phyloP scores from a whole-genome alignment of 495 filamentous ascomycete genomes.

The Cercophora newfieldiana region DNA sequence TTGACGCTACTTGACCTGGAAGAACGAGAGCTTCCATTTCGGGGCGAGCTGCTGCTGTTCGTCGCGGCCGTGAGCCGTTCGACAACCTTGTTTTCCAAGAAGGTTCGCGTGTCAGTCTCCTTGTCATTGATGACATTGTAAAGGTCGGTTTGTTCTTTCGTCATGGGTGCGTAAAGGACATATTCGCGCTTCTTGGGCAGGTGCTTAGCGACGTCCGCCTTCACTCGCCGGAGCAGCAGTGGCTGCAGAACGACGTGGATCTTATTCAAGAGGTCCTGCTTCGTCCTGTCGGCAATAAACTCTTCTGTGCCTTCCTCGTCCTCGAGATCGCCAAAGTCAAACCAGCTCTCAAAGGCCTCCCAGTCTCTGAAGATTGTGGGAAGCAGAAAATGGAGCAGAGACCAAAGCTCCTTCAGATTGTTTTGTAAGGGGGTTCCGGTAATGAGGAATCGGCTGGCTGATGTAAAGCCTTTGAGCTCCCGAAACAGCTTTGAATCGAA shows the following conservation, averaged over 20 bases:
- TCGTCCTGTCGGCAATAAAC: conserved; percentile 73
- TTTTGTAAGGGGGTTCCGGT: conserved; percentile 96
- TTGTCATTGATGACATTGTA: conserved; percentile 84
- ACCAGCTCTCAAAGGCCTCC: conserved; percentile 89
- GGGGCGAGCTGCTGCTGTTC: conserved; percentile 38
- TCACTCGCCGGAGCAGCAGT: conserved; percentile 82
- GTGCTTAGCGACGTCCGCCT: conserved; percentile 85
- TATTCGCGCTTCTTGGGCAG: conserved; percentile 97
- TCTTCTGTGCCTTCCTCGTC: conserved; percentile 69
- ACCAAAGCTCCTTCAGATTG: conserved; percentile 94
- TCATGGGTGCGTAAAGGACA: conserved; percentile 87
- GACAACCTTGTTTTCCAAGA: conserved; percentile 81
- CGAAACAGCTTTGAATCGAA: conserved; percentile 89
- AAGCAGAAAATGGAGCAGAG: conserved; percentile 87
- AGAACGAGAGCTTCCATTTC: conserved; percentile 36
- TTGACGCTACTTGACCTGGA: conserved; percentile 40
- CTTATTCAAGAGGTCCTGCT: conserved; percentile 79
- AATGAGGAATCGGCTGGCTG: conserved; percentile 86
- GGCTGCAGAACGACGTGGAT: conserved; percentile 93
- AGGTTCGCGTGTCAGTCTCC: conserved; percentile 66
- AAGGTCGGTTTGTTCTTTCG: conserved; percentile 81
- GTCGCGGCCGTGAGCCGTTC: conserved; percentile 59
- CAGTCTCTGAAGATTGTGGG: conserved; percentile 90
- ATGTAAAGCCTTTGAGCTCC: conserved; percentile 82
- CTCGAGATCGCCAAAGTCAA: conserved; percentile 88